Evolutionary conservation across 2,329 filamentous ascomycete species (phyloP), one percentile per base, ranked within the genome.

Genomic region (Phialophora chinensis): DNA sequence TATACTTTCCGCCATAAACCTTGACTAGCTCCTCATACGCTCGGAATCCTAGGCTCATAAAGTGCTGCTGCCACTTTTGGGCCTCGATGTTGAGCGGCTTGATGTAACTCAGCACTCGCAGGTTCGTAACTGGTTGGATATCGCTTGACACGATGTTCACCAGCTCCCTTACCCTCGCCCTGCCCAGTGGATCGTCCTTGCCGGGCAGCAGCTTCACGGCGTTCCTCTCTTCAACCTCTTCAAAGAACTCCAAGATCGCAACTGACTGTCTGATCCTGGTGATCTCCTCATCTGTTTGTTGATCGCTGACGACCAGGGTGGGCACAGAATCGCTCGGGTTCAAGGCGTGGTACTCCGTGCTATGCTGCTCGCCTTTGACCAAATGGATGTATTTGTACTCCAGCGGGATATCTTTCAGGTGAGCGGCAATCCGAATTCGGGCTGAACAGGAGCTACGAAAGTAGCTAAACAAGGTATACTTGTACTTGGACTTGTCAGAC

Each of bases 391-490:
- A 79, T 35, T 81, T 75, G 23, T 79, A 75, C 6, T 80, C 79
- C 70, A 84, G 84, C 2, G 78, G 70, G 60, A 89, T 80, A 25
- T 73, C 73, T 71, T 89, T 89, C 59, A 86, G 78, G 63, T 85
- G 78, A 1, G 88, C 78, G 11, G 86, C 85, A 66, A 89, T 88
- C 54, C 86, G 86, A 4, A 90, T 78, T 12, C 87, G 84, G 0
- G 84, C 86, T 0, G 86, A 85, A 77, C 86, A 89, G 17, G 86
- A 88, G 56, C 87, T 89, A 68, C 85, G 82, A 76, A 85, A 88
- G 77, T 88, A 89, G 67, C 82, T 84, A 78, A 89, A 83, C 10
- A 89, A 82, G 1, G 76, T 70, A 61, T 75, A 73, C 44, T 66
- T 66, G 61, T 71, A 63, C 60, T 25, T 56, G 7, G 33, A 25